Percentiles rank a stretch among this genome's conserved stretches.
Conservation (phyloP, 139 green algal species). For the Chlorella sp. region DNA sequence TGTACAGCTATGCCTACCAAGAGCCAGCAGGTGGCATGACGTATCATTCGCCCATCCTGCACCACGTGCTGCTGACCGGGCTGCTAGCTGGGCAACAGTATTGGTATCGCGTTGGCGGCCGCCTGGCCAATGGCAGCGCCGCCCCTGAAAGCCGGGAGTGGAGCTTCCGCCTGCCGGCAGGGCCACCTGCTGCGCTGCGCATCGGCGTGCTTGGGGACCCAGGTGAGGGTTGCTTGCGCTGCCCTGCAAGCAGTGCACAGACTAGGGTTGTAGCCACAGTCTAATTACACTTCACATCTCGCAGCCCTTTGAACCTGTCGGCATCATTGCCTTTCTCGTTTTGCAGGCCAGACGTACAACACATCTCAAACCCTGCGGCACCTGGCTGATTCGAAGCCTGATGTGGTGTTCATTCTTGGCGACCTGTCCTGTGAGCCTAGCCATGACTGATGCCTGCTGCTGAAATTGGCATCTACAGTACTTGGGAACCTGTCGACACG, state of each 20-base stretch:
- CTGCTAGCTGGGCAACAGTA: not conserved
- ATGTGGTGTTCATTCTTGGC: not conserved
- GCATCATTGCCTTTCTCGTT: not conserved
- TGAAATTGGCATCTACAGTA: not conserved
- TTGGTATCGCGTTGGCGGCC: not conserved
- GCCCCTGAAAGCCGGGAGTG: not conserved
- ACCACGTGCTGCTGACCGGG: not conserved
- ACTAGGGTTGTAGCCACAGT: no score
- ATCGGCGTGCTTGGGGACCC: not conserved
- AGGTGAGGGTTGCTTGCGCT: no score
- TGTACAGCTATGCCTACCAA: not conserved
- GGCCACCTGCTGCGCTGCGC: not conserved
- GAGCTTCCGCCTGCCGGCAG: not conserved
- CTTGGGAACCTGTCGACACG: no score
- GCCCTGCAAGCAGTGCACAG: no score
- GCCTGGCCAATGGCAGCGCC: not conserved
- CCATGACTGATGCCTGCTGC: not conserved
- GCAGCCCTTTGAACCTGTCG: no score
- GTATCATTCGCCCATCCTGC: not conserved
- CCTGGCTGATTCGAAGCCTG: not conserved
- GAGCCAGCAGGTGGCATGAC: not conserved
- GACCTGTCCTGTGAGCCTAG: not conserved
- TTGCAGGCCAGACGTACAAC: slow-evolving; percentile 9
- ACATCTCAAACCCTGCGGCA: not conserved
- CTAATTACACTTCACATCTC: no score